These are phyloP conservation scores for Coriolopsis trogii DNA, from an alignment of 1,284 basidiomycete species.

Conservation along the genomic window DNA sequence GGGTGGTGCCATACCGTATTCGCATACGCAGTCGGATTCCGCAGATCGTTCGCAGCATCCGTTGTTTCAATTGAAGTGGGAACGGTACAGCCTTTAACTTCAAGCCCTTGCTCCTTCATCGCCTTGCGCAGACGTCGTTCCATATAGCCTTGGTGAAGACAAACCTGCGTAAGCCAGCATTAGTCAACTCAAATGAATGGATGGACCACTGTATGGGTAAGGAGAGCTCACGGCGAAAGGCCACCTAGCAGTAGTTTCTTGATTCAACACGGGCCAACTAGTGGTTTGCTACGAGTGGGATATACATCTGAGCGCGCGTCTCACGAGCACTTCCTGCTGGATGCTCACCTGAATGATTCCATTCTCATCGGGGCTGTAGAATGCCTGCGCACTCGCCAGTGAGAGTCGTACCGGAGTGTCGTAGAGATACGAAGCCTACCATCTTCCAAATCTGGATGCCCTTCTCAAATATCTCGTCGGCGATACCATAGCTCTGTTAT, in stretches of 20 bases:
- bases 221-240: constrained; percentile 70
- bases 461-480: constrained; percentile 61
- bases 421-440: constrained; percentile 41
- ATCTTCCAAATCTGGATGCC: constrained; percentile 69
- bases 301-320: too few relatives aligned
- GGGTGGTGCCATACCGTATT: constrained; percentile 48
- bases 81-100: constrained; percentile 59
- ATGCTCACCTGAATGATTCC: constrained; percentile 61
- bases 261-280: too few relatives aligned
- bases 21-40: constrained; percentile 51
- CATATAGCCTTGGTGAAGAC: constrained; percentile 75
- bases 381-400: constrained; percentile 48
- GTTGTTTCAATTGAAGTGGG: constrained; percentile 59
- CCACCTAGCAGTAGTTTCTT: constrained; percentile 54
- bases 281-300: too few relatives aligned
- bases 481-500: constrained; percentile 71
- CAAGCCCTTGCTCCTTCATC: constrained; percentile 47
- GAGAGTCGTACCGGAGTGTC: neutral
- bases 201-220: too few relatives aligned
- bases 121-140: constrained; percentile 71
- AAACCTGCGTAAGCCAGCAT: constrained; percentile 56
- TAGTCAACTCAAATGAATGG: too few relatives aligned
- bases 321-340: too few relatives aligned
- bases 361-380: constrained; percentile 65
- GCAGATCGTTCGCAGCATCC: constrained; percentile 40